These are phyloP conservation scores for Endogone sp. DNA, from an alignment of 192 early-diverging fungal genomes.

Conservation along the genomic window DNA sequence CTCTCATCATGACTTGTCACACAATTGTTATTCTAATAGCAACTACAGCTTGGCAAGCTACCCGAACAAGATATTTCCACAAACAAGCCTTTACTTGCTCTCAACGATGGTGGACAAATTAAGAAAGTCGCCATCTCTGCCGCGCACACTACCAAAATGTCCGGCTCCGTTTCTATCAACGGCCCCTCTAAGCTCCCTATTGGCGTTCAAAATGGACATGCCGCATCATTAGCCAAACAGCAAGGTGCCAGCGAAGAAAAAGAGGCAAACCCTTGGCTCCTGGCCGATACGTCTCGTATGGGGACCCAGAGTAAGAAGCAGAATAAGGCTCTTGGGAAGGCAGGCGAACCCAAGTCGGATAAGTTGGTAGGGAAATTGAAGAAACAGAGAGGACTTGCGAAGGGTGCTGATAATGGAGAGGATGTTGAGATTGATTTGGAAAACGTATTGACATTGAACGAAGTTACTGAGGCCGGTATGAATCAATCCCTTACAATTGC, in stretches of 20 bases:
- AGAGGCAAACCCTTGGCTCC: slow-evolving; percentile 78
- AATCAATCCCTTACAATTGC: neutral
- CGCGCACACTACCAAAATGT: slow-evolving; percentile 49
- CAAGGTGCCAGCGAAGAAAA: slow-evolving; percentile 19
- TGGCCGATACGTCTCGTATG: slow-evolving; percentile 50
- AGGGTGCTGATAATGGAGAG: slow-evolving; percentile 23
- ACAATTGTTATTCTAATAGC: neutral
- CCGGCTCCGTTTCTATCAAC: slow-evolving; percentile 51
- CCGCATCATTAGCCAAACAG: neutral
- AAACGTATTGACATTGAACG: slow-evolving; percentile 55
- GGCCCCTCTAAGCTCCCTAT: slow-evolving; percentile 23
- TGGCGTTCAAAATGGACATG: slow-evolving; percentile 11
- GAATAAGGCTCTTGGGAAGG: slow-evolving; percentile 20
- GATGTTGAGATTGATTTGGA: slow-evolving; percentile 69
- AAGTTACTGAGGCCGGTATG: slow-evolving; percentile 22
- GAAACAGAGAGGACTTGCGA: neutral
- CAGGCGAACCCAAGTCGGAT: neutral
- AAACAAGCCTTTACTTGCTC: slow-evolving; percentile 26
- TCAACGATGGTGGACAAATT: slow-evolving; percentile 49
- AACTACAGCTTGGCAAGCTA: neutral
- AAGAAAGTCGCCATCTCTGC: slow-evolving; percentile 46
- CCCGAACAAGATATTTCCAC: neutral
- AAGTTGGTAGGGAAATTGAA: neutral
- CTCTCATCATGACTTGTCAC: too few species aligned
- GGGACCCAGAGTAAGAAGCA: slow-evolving; percentile 56